Base-by-base conservation (phyloP, 805 yeast genomes). In the Candida incommunis region DNA sequence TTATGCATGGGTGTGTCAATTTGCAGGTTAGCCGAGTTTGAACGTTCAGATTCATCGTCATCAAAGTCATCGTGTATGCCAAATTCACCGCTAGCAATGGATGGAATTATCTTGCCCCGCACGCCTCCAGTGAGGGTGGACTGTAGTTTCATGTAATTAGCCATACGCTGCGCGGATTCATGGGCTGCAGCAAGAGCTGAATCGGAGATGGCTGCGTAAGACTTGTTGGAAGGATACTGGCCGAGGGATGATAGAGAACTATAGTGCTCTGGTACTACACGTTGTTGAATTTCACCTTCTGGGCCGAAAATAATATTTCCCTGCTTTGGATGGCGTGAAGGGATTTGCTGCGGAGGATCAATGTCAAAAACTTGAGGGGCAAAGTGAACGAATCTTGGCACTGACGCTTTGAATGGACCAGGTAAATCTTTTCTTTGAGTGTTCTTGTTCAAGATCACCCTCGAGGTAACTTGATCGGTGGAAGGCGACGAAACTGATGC, bases 341-440 rank as follows among this genome's bases (percentile, higher is more conserved):
- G 96, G 49, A 88, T 82, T 58, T 87, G 95, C 57, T 88, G 96
- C 1, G 95, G 95, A 2, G 96, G 96, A 60, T 88, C 96, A 49
- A 68, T 69, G 0, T 69, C 70, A 49, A 86, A 73, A 44, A 80
- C 76, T 43, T 82, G 82, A 3, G 85, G 70, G 0, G 92, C 86
- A 61, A 88, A 88, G 0, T 77, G 72, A 3, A 86, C 95, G 49
- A 88, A 67, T 50, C 74, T 71, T 58, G 83, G 64, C 15, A 58
- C 7, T 7, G 37, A 31, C 7, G 37, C 37, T 5, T 16, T 9
- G 37, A 31, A 31, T 9, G 37, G 37, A 9, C 18, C 37, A 9
- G 37, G 37, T 18, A 31, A n/a, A 11, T 31, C 37, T 16, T 60
- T 57, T 46, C 67, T 59, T 47, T 63, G 62, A 9, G 69, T 67